Conservation (phyloP, 1,139 yeast genomes). For the Yamadazyma triangularis region DNA sequence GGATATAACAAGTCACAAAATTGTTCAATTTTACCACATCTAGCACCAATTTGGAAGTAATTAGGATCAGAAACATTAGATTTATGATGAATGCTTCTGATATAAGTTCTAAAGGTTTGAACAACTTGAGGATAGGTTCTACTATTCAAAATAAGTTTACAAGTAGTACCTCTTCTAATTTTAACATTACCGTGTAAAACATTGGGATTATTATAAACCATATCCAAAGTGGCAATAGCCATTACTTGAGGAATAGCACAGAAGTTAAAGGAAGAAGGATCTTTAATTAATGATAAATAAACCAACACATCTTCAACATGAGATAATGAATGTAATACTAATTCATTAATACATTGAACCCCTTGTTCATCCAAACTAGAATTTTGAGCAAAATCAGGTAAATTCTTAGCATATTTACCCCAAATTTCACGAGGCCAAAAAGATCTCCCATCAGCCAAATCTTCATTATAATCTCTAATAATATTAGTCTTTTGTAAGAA, state of each 20-base stretch:
- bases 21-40: slow-evolving; percentile 85
- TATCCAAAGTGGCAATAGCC: slow-evolving; percentile 93
- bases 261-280: slow-evolving; percentile 81
- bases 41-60: slow-evolving; percentile 76
- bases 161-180: slow-evolving; percentile 90
- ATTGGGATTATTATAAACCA: slow-evolving; percentile 75
- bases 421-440: slow-evolving; percentile 97
- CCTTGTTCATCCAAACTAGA: slow-evolving; percentile 47
- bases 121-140: slow-evolving; percentile 77
- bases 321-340: slow-evolving; percentile 72
- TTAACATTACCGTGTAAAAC: slow-evolving; percentile 74
- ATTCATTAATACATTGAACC: slow-evolving; percentile 71
- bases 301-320: slow-evolving; percentile 77
- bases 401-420: slow-evolving; percentile 68
- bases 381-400: slow-evolving; percentile 49
- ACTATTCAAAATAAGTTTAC: slow-evolving; percentile 66
- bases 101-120: slow-evolving; percentile 66
- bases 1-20: slow-evolving; percentile 76
- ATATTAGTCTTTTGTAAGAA: slow-evolving; percentile 94
- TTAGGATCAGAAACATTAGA: slow-evolving; percentile 81
- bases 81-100: slow-evolving; percentile 73
- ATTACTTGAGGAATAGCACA: slow-evolving; percentile 98
- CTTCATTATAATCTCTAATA: slow-evolving; percentile 93
- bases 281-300: slow-evolving; percentile 73
- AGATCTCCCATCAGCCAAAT: slow-evolving; percentile 83